A percentile compares a stretch with the other conserved stretches of the same genome.
Conservation (phyloP, 441 rosid species). For the Rhodomyrtus psidioides region DNA sequence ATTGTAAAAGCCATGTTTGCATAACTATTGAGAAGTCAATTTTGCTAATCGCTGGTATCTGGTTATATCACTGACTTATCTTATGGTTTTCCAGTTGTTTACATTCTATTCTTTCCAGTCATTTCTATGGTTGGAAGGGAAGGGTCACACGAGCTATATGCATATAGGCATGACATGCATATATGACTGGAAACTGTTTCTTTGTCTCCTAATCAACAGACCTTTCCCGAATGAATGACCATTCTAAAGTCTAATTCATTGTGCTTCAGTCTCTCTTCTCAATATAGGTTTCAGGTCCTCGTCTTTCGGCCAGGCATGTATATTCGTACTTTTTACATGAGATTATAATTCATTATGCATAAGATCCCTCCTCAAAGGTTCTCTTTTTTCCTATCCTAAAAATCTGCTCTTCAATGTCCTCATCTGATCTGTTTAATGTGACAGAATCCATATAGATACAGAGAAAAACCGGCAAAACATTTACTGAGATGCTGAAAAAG, state of each 20-base stretch:
- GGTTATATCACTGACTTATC: not conserved
- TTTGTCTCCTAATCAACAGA: not conserved
- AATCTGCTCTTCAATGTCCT: not conserved
- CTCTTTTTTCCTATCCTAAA: not conserved
- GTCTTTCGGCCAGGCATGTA: not conserved
- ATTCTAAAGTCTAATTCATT: not conserved
- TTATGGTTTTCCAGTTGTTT: not conserved
- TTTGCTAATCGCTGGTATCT: not conserved
- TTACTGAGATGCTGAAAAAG: not conserved
- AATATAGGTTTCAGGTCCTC: not conserved
- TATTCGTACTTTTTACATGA: not conserved
- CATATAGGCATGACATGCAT: not conserved
- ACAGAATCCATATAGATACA: not conserved
- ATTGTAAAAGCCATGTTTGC: not conserved
- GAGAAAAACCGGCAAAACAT: not conserved
- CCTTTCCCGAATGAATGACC: too few relatives aligned
- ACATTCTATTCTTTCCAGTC: not conserved
- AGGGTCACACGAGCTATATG: not conserved
- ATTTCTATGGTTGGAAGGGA: not conserved
- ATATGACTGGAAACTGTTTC: not conserved
- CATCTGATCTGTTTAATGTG: not conserved
- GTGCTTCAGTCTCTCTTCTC: not conserved
- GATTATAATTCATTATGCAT: not conserved
- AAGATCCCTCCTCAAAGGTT: not conserved
- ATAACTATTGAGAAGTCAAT: not conserved